Conservation (phyloP, 2,329 filamentous ascomycete genomes). For the Hymenoscyphus infarciens region DNA sequence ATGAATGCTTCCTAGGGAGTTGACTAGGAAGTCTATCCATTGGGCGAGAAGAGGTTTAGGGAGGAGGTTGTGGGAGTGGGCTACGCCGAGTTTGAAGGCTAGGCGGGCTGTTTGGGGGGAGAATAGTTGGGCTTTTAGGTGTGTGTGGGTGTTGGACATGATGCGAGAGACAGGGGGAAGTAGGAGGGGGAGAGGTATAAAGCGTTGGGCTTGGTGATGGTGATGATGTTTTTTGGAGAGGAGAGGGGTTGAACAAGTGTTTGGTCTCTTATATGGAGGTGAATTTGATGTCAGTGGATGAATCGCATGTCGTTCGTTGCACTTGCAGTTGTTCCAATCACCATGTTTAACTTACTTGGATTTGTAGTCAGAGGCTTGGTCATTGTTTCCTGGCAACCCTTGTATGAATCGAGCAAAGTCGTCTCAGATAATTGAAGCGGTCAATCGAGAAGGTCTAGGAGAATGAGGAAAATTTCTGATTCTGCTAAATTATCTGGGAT, state of each 20-base stretch:
- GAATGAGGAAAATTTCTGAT: no score
- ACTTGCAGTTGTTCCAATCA: neutral
- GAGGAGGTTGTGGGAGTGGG: constrained; percentile 6
- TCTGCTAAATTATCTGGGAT: no score
- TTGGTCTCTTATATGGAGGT: neutral
- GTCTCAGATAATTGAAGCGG: no score
- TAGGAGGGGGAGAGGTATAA: neutral
- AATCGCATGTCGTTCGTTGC: neutral
- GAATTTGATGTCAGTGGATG: neutral
- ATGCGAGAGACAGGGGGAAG: neutral
- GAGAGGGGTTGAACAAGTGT: neutral
- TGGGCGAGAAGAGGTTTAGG: neutral
- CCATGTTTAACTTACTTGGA: neutral
- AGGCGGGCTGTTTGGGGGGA: neutral
- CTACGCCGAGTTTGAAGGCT: constrained; percentile 9
- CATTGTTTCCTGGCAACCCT: no score
- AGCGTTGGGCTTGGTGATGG: neutral
- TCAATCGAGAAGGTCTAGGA: no score
- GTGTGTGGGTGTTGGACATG: neutral
- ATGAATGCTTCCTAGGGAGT: neutral
- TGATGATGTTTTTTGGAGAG: no score
- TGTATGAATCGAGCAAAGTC: no score
- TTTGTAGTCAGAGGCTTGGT: no score
- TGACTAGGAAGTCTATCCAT: constrained; percentile 1
- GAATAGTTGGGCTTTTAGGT: neutral